Evolutionary conservation across 352 stramenopile species (phyloP), one percentile per base, ranked within the genome.

Genomic region (Phytophthora lateralis): DNA sequence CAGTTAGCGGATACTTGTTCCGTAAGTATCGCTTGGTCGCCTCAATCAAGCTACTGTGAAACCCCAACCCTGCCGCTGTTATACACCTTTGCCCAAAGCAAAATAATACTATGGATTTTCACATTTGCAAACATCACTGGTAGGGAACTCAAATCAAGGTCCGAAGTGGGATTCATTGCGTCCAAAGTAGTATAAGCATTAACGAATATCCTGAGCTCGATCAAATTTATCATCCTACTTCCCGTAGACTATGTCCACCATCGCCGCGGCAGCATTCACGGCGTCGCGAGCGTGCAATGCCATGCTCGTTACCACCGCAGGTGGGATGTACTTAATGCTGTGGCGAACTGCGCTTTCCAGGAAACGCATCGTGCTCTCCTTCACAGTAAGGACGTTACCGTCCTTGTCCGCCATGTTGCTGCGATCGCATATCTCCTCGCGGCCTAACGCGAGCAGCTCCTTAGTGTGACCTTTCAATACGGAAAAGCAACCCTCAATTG

Each of bases 401-500:
- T 41, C 34, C 11, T 6, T 5, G 34, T 41, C 12, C 34, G 34
- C 20, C 34, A 17, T 41, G 34, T 41, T 15, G 11, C 34, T 41
- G 34, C 34, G 34, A 15, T 41, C 11, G 34, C 12, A 41, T 17
- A 17, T 41, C 17, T 43, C 37, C 15, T n/a, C n/a, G n/a, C n/a
- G n/a, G n/a, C n/a, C n/a, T n/a, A n/a, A n/a, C n/a, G n/a, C n/a
- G n/a, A n/a, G n/a, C n/a, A n/a, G n/a, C n/a, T n/a, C 37, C n/a
- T 43, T 43, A 15, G 26, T 43, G 18, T 32, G 32, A 15, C 27
- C 17, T 27, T 54, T 54, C 30, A 37, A n/a, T 14, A 41, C 45
- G 18, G 27, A 24, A n/a, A 41, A 35, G 10, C 6, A 35, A 52
- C 6, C 11, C 37, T 52, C 15, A 27, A 52, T 37, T 10, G 34